A percentile compares a stretch with the other conserved stretches of the same genome.
phyloP scores from a whole-genome alignment of 305 asterid species.

The Petunia hybrid region DNA sequence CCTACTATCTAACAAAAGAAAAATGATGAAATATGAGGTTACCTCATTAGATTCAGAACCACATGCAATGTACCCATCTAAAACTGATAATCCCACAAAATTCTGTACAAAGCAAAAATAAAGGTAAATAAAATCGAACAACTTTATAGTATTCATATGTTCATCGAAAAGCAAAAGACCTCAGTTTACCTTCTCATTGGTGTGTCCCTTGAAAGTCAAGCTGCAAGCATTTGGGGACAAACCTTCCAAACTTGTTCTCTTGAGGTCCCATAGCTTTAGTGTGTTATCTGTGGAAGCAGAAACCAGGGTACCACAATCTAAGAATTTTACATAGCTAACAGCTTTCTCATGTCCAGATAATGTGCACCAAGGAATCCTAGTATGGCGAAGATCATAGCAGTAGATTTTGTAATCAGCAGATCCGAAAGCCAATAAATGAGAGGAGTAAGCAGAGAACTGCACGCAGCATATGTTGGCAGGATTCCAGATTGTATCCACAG shows the following conservation, averaged over 20 bases:
- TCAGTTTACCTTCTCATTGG: constrained; percentile 51
- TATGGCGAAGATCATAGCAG: constrained; percentile 59
- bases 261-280: constrained; percentile 67
- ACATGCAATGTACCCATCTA: constrained; percentile 57
- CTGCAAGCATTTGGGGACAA: constrained; percentile 53
- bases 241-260: constrained; percentile 47
- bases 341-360: constrained; percentile 59
- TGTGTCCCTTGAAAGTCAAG: constrained; percentile 56
- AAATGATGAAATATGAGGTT: constrained; percentile 15
- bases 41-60: constrained; percentile 77
- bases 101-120: constrained; percentile 41
- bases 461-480: constrained; percentile 62
- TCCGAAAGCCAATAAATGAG: constrained; percentile 58
- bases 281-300: constrained; percentile 65
- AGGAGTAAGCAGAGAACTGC: constrained; percentile 56
- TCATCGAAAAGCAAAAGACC: background rate
- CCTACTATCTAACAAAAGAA: constrained; percentile 13
- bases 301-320: constrained; percentile 53
- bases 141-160: constrained; percentile 4
- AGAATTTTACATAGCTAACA: constrained; percentile 60
- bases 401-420: constrained; percentile 57
- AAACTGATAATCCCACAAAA: constrained; percentile 58
- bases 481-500: constrained; percentile 48
- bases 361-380: constrained; percentile 59
- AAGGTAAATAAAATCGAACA: constrained; percentile 25